Base-by-base conservation (phyloP, 805 yeast species). In the Starmerella apicola region DNA sequence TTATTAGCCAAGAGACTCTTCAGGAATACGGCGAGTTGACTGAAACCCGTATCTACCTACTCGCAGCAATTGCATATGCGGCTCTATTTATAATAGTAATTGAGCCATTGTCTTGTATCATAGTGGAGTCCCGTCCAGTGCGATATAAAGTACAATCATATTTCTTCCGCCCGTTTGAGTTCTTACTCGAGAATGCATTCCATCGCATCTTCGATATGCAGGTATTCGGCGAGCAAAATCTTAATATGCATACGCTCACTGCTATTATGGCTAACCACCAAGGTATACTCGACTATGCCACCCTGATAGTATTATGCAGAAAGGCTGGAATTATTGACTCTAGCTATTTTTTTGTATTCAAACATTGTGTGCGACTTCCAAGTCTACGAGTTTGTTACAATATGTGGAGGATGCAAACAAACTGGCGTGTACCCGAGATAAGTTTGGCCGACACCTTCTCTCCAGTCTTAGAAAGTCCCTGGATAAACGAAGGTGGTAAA, bases 221-320 rank as follows among this genome's bases (percentile, higher is more conserved):
- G n/a, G 4, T 38, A 17, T 23, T 19, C 8, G 57, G 57, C 0
- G 46, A 46, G 4, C 46, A 35, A 15, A 13, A 16, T 3, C 25
- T 54, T 3, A 37, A 42, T 20, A 42, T 48, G 17, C 33, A 41
- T 12, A 51, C 62, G 41, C 51, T 58, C 23, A 68, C 68, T 37
- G 20, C 56, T 39, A 37, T 63, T 42, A 23, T 61, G 36, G 59
- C 72, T 37, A 84, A 83, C 51, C 95, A 84, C 55, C 66, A 66
- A 37, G 77, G 91, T 0, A 50, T 78, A 7, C 70, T 74, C 12
- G 95, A 84, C 55, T 74, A 76, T 54, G 51, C 76, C 17, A 59
- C 78, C 18, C 59, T 81, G n/a, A 56, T 57, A 28, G 54, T 57
- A 33, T 39, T 67, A 36, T 52, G 50, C 15, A 13, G 53, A 17